Percentiles rank a stretch among this genome's conserved stretches.
Evolutionary conservation across 495 filamentous ascomycete genomes (phyloP).

Genomic region (Lasiosphaeris hirsuta): DNA sequence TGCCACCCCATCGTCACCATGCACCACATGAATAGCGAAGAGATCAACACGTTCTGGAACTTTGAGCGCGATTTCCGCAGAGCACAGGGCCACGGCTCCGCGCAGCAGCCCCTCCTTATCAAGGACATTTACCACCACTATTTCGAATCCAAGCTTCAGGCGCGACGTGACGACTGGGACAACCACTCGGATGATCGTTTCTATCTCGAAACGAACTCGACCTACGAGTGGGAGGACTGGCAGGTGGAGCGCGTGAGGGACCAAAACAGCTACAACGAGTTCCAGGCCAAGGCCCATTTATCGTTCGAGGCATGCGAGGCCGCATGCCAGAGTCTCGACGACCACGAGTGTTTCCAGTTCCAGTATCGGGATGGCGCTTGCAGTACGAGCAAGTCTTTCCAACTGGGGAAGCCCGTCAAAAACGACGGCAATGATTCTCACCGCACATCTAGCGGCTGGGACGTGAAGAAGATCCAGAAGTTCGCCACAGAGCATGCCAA

Average conservation of each 20-base stretch:
- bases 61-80: slow-evolving; percentile 45
- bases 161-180: slow-evolving; percentile 46
- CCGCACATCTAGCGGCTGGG: slow-evolving; percentile 35
- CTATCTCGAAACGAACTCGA: slow-evolving; percentile 31
- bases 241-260: slow-evolving; percentile 30
- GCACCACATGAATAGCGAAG: slow-evolving; percentile 56
- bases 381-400: slow-evolving; percentile 26
- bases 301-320: slow-evolving; percentile 40
- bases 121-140: slow-evolving; percentile 47
- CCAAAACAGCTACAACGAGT: slow-evolving; percentile 23
- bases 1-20: slow-evolving; percentile 58
- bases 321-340: slow-evolving; percentile 37
- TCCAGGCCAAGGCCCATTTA: slow-evolving; percentile 37
- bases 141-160: slow-evolving; percentile 32
- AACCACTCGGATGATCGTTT: slow-evolving; percentile 43
- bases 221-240: slow-evolving; percentile 23
- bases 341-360: slow-evolving; percentile 38
- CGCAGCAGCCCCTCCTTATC: slow-evolving; percentile 32
- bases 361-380: slow-evolving; percentile 33
- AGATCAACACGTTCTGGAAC: slow-evolving; percentile 52
- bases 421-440: slow-evolving; percentile 15
- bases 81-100: not conserved
- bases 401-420: slow-evolving; percentile 31
- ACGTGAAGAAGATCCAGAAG: slow-evolving; percentile 30
- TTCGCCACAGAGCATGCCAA: slow-evolving; percentile 28